Evolutionary conservation across 345 rosid species (phyloP), one percentile per base, ranked within the genome.

Genomic region (Orychophragmus violaceus): DNA sequence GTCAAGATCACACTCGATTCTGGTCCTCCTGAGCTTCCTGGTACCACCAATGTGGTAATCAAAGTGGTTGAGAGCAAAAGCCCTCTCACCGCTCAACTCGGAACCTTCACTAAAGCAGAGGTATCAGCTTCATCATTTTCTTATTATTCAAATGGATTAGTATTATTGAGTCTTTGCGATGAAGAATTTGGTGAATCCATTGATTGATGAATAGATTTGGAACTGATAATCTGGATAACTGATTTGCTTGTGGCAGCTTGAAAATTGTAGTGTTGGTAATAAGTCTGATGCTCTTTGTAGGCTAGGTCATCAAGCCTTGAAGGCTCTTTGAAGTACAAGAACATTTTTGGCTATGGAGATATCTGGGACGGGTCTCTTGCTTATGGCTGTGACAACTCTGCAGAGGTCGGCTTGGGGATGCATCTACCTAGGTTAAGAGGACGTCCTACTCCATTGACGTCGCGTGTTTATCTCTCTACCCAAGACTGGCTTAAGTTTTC

Each of bases 21-120:
- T 5, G 97, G 95, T 12, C 99, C 99, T 27, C 82, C 78, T 16
- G 97, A 91, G 83, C 85, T 94, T 18, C 91, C 99, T 5, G 97
- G 87, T n/a, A 83, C 96, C 9, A 83, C 88, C 30, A 88, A 84
- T 68, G 96, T 89, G 23, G 67, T 91, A 6, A 78, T 89, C 45
- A 73, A 87, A 35, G 93, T 94, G 45, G 83, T 76, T 23, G 99
- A 94, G 83, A 73, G 83, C 33, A 62, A 41, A 52, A 83, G 69
- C 67, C 88, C 85, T 1, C 12, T 88, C 27, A 61, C 88, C 1
- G 95, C 86, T 19, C 85, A 85, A 70, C 30, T 85, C 21, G 95
- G 96, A 16, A 83, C 81, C 24, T 89, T 77, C 64, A 82, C 91
- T 3, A 90, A 80, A 83, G 77, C 85, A 17, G 88, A 88, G 95